phyloP scores from a whole-genome alignment of 2,329 filamentous ascomycete genomes.

The Shiraia bambusicola region DNA sequence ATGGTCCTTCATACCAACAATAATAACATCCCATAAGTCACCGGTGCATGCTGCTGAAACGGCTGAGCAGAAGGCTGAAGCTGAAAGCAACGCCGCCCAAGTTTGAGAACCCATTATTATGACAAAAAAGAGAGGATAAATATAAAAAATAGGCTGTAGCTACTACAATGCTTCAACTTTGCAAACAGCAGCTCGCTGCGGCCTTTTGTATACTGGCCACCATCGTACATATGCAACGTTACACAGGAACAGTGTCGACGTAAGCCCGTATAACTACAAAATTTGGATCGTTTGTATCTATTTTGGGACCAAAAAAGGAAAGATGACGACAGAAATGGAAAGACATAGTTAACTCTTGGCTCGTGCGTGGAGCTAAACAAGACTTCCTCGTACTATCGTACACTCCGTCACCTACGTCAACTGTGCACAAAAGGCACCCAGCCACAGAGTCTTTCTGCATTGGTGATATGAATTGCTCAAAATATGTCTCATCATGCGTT shows the following conservation, averaged over 20 bases:
- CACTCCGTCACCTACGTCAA: not conserved
- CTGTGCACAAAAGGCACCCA: too few species aligned
- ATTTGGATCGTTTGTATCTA: not conserved
- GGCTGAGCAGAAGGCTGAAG: too few species aligned
- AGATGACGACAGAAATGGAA: not conserved
- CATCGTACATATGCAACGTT: not conserved
- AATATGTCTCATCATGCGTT: too few species aligned
- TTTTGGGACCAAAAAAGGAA: not conserved
- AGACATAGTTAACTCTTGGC: not conserved
- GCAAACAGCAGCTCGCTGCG: too few species aligned
- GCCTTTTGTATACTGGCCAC: too few species aligned
- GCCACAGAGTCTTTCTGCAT: too few species aligned
- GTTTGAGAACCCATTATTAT: too few species aligned
- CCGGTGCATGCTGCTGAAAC: constrained; percentile 4
- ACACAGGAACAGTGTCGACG: not conserved
- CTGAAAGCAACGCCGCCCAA: too few species aligned
- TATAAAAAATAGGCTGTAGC: too few species aligned
- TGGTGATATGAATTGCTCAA: not conserved
- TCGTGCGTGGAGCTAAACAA: not conserved
- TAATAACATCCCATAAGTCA: constrained; percentile 27
- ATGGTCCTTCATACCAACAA: constrained; percentile 14
- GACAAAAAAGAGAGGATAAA: too few species aligned
- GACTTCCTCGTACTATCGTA: not conserved
- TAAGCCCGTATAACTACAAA: not conserved
- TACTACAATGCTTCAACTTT: too few species aligned